Base-by-base conservation (phyloP, 2,329 filamentous ascomycete species). In the Aspergillus udagawae region DNA sequence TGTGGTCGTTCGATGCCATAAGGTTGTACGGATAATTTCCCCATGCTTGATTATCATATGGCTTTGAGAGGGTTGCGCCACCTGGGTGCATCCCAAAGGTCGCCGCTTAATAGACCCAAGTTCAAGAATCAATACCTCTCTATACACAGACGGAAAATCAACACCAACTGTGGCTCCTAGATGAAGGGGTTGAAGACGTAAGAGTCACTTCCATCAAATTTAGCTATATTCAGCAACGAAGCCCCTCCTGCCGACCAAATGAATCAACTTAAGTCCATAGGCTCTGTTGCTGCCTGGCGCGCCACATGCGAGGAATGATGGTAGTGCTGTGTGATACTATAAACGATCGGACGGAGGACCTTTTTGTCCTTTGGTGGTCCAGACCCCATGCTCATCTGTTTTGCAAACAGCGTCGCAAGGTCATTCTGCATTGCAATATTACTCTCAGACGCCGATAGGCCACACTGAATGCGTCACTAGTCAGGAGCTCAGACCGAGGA, bases 281-380 rank as follows among this genome's bases (percentile, higher is more conserved):
- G 21, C 3, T 51, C 12, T 17, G 29, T n/a, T 10, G 5, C 35
- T 9, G 12, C 72, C 54, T 80, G 78, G 21, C 75, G 73, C 50
- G 70, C 79, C 60, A 87, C 70, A 70, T 95, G 90, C 48, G 88
- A 80, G 8, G 90, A 91, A 70, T 92, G 91, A 62, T 88, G 88
- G 73, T 96, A 96, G 73, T 96, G 91, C 68, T 90, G 87, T 9
- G 90, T 89, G 64, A 90, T 85, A 57, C 83, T 86, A 77, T 94
- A 95, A 60, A 83, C 80, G 61, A 90, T 87, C 23, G 80, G 76
- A 51, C 56, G 56, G 75, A 73, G 48, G 67, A 70, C 54, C 69
- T 71, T 58, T 70, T 72, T 60, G 62, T 55, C 65, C 63, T 65
- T 71, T 53, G 63, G 49, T 59, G 72, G 67, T 51, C 70, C 67